Evolutionary conservation across 1,284 basidiomycete genomes (phyloP).

Genomic region (Tilletia horrida): DNA sequence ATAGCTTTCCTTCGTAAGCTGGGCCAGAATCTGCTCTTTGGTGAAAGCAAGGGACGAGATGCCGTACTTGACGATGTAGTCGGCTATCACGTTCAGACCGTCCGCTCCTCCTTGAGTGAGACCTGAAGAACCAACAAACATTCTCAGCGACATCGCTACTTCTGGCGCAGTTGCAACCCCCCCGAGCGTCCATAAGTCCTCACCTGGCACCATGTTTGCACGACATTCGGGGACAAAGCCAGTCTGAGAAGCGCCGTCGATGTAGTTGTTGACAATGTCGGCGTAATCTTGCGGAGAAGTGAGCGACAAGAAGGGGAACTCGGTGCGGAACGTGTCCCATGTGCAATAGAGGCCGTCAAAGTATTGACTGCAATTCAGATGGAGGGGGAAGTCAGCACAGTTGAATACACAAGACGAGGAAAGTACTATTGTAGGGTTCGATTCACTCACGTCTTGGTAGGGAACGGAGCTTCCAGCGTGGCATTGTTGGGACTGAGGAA

Average conservation of each 20-base stretch:
- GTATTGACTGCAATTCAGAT: constrained; percentile 30
- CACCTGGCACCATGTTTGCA: constrained; percentile 40
- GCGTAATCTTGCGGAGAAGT: constrained; percentile 38
- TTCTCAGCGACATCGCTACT: not conserved
- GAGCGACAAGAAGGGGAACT: constrained; percentile 44
- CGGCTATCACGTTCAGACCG: constrained; percentile 39
- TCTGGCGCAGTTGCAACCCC: no score
- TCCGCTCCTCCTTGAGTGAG: constrained; percentile 37
- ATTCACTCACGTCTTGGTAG: constrained; percentile 5
- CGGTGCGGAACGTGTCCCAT: constrained; percentile 31
- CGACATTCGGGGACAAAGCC: constrained; percentile 47
- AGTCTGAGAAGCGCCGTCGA: constrained; percentile 43
- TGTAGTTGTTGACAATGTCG: constrained; percentile 45
- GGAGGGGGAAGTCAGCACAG: constrained; percentile 17
- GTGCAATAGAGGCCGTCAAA: constrained; percentile 40
- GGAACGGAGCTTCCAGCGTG: constrained; percentile 26
- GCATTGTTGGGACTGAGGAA: constrained; percentile 50
- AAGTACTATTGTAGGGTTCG: not conserved
- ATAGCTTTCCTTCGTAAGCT: constrained; percentile 46
- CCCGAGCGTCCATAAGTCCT: constrained; percentile 28
- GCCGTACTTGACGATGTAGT: constrained; percentile 43
- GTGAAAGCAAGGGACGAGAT: constrained; percentile 13
- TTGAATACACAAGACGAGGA: not conserved
- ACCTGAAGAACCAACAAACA: constrained; percentile 22
- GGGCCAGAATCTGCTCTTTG: constrained; percentile 37